Conservation (phyloP, 352 stramenopile species). For the Detonula confervacea region DNA sequence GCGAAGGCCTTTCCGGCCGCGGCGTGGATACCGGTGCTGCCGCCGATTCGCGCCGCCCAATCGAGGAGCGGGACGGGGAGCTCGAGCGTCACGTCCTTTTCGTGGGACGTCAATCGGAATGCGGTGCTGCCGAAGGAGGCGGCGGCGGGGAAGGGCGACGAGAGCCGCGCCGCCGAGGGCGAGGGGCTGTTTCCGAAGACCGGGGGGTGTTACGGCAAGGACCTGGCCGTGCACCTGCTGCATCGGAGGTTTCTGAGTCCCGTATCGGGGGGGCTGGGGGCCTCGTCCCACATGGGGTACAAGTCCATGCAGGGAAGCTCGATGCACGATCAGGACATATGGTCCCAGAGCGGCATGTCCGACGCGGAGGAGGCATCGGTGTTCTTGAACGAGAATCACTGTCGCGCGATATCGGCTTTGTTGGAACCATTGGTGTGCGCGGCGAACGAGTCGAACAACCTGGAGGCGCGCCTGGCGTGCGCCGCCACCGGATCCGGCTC, state of each 20-base stretch:
- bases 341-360: background rate
- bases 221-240: conserved; percentile 49
- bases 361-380: conserved; percentile 7
- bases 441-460: background rate
- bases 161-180: background rate
- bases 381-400: conserved; percentile 26
- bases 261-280: too few species aligned
- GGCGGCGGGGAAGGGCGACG: background rate
- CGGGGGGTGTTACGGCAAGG: conserved; percentile 31
- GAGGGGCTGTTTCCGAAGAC: conserved; percentile 36
- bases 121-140: conserved; percentile 13
- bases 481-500: conserved; percentile 28
- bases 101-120: conserved; percentile 26
- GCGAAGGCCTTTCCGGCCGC: conserved; percentile 25
- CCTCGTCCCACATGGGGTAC: too few species aligned
- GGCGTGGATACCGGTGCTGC: conserved; percentile 32
- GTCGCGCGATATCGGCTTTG: conserved; percentile 32
- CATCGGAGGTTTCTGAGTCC: conserved; percentile 25
- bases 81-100: conserved; percentile 1
- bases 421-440: conserved; percentile 31
- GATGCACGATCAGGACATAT: conserved; percentile 17
- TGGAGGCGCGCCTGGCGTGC: conserved; percentile 34
- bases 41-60: too few species aligned
- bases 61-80: too few species aligned
- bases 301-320: too few species aligned